Conservation (phyloP, 371 early-diverging fungal species). For the Zychaea mexicana region DNA sequence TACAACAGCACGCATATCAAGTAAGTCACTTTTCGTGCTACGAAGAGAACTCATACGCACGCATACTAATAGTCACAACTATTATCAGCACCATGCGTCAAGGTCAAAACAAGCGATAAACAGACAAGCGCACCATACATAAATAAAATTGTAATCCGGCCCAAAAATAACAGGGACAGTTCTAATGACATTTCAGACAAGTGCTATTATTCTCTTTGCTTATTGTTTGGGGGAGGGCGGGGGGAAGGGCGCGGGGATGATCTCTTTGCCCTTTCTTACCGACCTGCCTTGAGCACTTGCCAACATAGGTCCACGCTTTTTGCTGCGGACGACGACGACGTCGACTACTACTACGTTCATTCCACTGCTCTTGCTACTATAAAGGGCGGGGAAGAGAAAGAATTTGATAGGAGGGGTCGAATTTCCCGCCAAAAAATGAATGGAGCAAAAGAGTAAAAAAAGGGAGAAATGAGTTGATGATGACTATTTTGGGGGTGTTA, state of each 20-base stretch:
- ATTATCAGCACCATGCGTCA: background rate
- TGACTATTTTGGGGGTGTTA: too few relatives aligned
- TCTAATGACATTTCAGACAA: slow-evolving; percentile 17
- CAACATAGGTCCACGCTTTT: too few relatives aligned
- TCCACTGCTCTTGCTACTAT: background rate
- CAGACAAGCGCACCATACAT: slow-evolving; percentile 20
- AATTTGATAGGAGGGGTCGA: background rate
- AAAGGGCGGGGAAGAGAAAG: too few relatives aligned
- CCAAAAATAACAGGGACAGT: slow-evolving; percentile 15
- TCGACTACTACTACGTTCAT: too few relatives aligned
- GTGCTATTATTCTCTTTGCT: background rate
- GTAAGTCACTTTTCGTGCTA: too few relatives aligned
- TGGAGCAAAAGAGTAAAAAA: background rate
- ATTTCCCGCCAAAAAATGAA: slow-evolving; percentile 13
- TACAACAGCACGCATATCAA: too few relatives aligned
- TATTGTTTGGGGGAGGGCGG: background rate
- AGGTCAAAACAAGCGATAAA: slow-evolving; percentile 13
- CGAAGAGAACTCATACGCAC: too few relatives aligned
- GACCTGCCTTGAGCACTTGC: too few relatives aligned
- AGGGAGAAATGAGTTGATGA: background rate
- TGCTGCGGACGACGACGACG: too few relatives aligned
- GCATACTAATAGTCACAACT: background rate
- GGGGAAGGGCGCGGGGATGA: background rate
- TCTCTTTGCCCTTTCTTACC: background rate
- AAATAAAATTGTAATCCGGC: slow-evolving; percentile 22